Evolutionary conservation across 2,329 filamentous ascomycete species (phyloP).

Genomic region (Pyrenophora tritici-repentis): DNA sequence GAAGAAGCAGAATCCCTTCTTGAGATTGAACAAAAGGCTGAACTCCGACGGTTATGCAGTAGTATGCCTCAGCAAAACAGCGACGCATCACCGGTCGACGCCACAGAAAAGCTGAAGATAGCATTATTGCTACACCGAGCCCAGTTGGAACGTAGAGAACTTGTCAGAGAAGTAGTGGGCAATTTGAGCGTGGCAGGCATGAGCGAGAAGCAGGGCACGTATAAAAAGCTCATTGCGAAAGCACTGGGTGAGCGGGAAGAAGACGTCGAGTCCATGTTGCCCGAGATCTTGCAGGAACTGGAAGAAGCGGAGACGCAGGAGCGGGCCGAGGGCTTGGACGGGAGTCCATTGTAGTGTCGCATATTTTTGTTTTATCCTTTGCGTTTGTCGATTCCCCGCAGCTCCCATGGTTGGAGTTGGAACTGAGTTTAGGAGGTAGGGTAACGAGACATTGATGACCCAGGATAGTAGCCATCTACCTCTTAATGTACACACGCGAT

Average conservation of each 20-base stretch:
- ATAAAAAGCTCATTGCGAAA: slow-evolving; percentile 69
- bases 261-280: slow-evolving; percentile 67
- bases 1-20: slow-evolving; percentile 51
- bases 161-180: slow-evolving; percentile 70
- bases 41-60: slow-evolving; percentile 43
- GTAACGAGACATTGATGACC: slow-evolving; percentile 13
- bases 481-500: slow-evolving; percentile 7
- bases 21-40: slow-evolving; percentile 51
- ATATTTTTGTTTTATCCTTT: background rate
- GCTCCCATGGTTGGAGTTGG: slow-evolving; percentile 1
- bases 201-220: slow-evolving; percentile 74
- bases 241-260: slow-evolving; percentile 72
- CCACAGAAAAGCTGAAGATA: slow-evolving; percentile 59
- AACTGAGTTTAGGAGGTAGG: slow-evolving; percentile 3
- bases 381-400: background rate
- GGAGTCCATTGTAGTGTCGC: slow-evolving; percentile 31
- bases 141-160: slow-evolving; percentile 63
- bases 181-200: slow-evolving; percentile 71
- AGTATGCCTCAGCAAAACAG: slow-evolving; percentile 24
- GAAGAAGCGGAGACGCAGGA: slow-evolving; percentile 53
- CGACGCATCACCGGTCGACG: slow-evolving; percentile 49
- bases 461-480: slow-evolving; percentile 6
- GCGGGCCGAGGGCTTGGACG: slow-evolving; percentile 42
- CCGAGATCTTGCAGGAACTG: slow-evolving; percentile 56
- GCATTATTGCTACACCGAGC: slow-evolving; percentile 63